Percentiles rank a stretch among this genome's conserved stretches.
Conservation (phyloP, 768 basidiomycete species). For the Lyophyllum decastes region DNA sequence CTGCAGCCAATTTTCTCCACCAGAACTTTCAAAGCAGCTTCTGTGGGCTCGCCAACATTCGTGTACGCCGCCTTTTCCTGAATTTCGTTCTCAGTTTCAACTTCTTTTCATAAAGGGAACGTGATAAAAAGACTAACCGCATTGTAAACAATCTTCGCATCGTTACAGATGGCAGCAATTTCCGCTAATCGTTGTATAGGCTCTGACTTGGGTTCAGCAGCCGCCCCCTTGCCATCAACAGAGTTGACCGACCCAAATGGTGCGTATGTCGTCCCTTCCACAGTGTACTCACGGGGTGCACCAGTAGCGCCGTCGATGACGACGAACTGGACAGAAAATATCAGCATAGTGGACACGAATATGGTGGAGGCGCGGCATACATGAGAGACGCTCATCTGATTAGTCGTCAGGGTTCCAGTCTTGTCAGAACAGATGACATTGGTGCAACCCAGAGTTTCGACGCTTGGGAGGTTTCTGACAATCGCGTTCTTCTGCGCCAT, state of each 20-base stretch:
- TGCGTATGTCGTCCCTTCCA: slow-evolving; percentile 93
- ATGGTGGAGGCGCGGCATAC: slow-evolving; percentile 36
- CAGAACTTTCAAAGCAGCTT: slow-evolving; percentile 93
- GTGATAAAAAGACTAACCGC: slow-evolving; percentile 44
- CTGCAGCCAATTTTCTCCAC: slow-evolving; percentile 90
- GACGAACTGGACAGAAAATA: slow-evolving; percentile 58
- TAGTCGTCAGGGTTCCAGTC: slow-evolving; percentile 94
- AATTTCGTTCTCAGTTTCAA: neutral
- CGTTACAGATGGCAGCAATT: slow-evolving; percentile 93
- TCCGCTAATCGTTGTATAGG: slow-evolving; percentile 85
- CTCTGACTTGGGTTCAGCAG: slow-evolving; percentile 61
- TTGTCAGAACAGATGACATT: slow-evolving; percentile 99
- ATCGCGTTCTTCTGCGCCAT: slow-evolving; percentile 99
- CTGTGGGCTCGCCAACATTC: slow-evolving; percentile 95
- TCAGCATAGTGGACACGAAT: slow-evolving; percentile 2
- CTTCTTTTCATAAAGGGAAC: neutral
- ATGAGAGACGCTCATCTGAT: slow-evolving; percentile 94
- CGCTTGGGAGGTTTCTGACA: slow-evolving; percentile 92
- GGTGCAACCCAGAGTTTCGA: slow-evolving; percentile 96
- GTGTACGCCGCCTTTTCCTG: slow-evolving; percentile 80
- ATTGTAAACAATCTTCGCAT: slow-evolving; percentile 87
- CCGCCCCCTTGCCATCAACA: slow-evolving; percentile 60
- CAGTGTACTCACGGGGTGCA: slow-evolving; percentile 65
- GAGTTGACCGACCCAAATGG: slow-evolving; percentile 76
- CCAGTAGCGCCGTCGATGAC: slow-evolving; percentile 59